Conservation (phyloP, 2,329 filamentous ascomycete species). For the Xylaria sp. region DNA sequence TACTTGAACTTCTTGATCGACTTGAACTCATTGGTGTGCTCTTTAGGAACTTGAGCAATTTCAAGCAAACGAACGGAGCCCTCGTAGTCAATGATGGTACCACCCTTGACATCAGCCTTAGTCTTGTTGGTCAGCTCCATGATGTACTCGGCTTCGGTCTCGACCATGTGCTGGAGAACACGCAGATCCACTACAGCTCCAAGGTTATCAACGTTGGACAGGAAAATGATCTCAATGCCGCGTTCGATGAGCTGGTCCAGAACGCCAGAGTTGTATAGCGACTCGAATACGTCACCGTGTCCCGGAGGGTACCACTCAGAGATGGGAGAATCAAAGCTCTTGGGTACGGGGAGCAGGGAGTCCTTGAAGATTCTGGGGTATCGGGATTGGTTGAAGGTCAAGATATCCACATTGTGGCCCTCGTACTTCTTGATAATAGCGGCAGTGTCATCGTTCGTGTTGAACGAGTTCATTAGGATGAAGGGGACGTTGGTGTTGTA, state of each 20-base stretch:
- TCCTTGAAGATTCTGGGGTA: constrained; percentile 99
- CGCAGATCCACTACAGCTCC: constrained; percentile 97
- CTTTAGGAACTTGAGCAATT: constrained; percentile 99
- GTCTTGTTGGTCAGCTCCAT: constrained; percentile 99
- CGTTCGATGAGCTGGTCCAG: constrained; percentile 95
- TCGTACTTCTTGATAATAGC: constrained; percentile 99
- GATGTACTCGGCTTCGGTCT: constrained; percentile 97
- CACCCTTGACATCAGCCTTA: constrained; percentile 99
- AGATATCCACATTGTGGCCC: constrained; percentile 98
- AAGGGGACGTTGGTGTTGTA: constrained; percentile 98
- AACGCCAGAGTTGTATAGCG: constrained; percentile 98
- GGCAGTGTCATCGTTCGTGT: constrained; percentile 97
- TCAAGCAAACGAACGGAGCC: constrained; percentile 95
- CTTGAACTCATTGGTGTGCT: constrained; percentile 99
- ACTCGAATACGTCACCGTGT: constrained; percentile 99
- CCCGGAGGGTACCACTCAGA: constrained; percentile 99
- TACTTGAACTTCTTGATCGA: constrained; percentile 99
- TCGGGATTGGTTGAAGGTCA: constrained; percentile 99
- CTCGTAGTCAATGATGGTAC: constrained; percentile 99
- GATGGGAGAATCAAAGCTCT: constrained; percentile 86
- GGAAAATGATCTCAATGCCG: constrained; percentile 97
- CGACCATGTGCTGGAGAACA: constrained; percentile 99
- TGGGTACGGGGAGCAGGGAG: constrained; percentile 94
- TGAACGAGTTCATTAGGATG: constrained; percentile 99
- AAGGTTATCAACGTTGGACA: constrained; percentile 99